These are phyloP conservation scores for Sclerotinia minor DNA, from an alignment of 2,329 filamentous ascomycete genomes.

Conservation along the genomic window DNA sequence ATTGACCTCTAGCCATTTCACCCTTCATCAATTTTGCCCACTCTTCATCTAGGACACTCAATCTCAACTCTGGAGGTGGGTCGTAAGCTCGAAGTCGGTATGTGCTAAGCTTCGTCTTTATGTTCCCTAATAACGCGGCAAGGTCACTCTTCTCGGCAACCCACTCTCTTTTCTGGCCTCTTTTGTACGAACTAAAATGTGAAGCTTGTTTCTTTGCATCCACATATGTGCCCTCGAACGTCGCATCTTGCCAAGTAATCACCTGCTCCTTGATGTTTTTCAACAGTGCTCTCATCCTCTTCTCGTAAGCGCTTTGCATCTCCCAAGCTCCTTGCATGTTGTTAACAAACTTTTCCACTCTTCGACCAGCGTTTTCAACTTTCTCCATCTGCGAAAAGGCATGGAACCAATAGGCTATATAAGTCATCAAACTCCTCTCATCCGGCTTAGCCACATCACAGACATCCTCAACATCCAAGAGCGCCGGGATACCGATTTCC, in stretches of 20 bases:
- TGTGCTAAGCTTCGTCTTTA: conserved; percentile 97
- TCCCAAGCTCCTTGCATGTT: conserved; percentile 99
- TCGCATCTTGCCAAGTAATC: conserved; percentile 73
- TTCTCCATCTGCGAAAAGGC: conserved; percentile 99
- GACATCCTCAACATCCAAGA: conserved; percentile 97
- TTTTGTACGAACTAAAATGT: conserved; percentile 86
- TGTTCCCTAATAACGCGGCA: conserved; percentile 89
- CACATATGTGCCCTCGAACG: conserved; percentile 86
- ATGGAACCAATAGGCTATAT: conserved; percentile 99
- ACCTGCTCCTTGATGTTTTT: conserved; percentile 72
- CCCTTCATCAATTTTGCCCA: conserved; percentile 79
- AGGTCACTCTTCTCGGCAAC: conserved; percentile 97
- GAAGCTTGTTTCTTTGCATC: conserved; percentile 86
- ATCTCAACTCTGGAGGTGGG: conserved; percentile 77
- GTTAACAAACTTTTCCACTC: conserved; percentile 97
- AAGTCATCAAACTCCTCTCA: conserved; percentile 96
- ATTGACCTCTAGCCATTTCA: conserved; percentile 84
- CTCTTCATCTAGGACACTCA: conserved; percentile 78
- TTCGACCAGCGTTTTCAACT: conserved; percentile 92
- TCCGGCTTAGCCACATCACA: conserved; percentile 95
- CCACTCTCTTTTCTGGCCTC: conserved; percentile 88
- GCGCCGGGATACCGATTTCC: conserved; percentile 93
- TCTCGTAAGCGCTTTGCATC: conserved; percentile 96
- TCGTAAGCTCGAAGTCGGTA: conserved; percentile 91
- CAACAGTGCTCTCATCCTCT: conserved; percentile 81